phyloP scores from a whole-genome alignment of 2,329 filamentous ascomycete species.

The Verticillium tricorpus region DNA sequence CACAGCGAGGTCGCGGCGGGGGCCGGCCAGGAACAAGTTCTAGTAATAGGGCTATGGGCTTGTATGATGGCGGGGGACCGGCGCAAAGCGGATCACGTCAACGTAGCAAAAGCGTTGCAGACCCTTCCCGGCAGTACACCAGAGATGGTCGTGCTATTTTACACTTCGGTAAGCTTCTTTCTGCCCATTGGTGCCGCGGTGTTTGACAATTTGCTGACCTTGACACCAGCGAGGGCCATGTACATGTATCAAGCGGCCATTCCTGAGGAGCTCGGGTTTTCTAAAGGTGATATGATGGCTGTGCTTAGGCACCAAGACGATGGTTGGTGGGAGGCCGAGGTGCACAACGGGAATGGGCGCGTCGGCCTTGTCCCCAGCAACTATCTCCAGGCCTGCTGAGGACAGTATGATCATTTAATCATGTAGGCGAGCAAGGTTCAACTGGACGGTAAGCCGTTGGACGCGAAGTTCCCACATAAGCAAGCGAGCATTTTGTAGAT shows the following conservation, averaged over 20 bases:
- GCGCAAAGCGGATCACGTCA: constrained; percentile 40
- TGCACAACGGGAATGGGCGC: constrained; percentile 62
- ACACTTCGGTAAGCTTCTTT: constrained; percentile 78
- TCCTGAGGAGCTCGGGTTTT: constrained; percentile 87
- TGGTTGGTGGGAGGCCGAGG: constrained; percentile 98
- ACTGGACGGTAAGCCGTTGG: too few relatives aligned
- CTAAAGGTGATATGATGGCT: constrained; percentile 86
- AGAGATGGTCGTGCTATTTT: constrained; percentile 82
- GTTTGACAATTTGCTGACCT: constrained; percentile 14
- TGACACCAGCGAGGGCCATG: constrained; percentile 71
- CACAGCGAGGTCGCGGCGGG: constrained; percentile 45
- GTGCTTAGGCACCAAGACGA: constrained; percentile 91
- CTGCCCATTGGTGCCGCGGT: not conserved
- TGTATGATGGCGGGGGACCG: constrained; percentile 46
- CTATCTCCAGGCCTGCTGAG: constrained; percentile 53
- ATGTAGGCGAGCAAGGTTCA: too few relatives aligned
- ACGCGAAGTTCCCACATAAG: too few relatives aligned
- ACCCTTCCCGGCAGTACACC: constrained; percentile 75
- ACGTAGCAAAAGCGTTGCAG: constrained; percentile 82
- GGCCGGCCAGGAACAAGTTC: constrained; percentile 44
- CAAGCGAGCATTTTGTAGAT: too few relatives aligned
- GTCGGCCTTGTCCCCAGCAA: constrained; percentile 64
- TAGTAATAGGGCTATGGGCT: constrained; percentile 46
- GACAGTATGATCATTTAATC: not conserved
- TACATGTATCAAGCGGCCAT: constrained; percentile 95